These are phyloP conservation scores for Arthrinium puccinioides DNA, from an alignment of 2,329 filamentous ascomycete genomes.

Conservation along the genomic window DNA sequence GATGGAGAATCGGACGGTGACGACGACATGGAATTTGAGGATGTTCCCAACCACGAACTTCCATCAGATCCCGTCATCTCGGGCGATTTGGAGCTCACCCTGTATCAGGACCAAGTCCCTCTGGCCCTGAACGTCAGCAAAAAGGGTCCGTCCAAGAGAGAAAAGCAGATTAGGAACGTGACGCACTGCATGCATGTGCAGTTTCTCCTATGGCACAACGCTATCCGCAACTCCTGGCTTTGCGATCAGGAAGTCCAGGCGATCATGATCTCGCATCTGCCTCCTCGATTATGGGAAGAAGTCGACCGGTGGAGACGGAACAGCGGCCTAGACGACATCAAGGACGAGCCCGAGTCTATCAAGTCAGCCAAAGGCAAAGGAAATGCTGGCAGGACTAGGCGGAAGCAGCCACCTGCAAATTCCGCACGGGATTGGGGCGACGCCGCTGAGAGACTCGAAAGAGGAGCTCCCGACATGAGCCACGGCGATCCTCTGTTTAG, in stretches of 20 bases:
- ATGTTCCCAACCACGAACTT: conserved; percentile 37
- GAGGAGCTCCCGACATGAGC: conserved; percentile 68
- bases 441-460: conserved; percentile 61
- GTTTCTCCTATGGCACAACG: conserved; percentile 82
- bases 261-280: conserved; percentile 66
- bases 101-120: conserved; percentile 54
- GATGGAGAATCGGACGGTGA: conserved; percentile 43
- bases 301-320: conserved; percentile 65
- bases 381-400: conserved; percentile 20
- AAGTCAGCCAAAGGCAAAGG: conserved; percentile 27
- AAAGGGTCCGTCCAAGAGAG: conserved; percentile 80
- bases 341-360: conserved; percentile 26
- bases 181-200: conserved; percentile 90
- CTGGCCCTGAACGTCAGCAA: conserved; percentile 59
- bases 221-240: conserved; percentile 75
- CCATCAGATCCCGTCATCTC: conserved; percentile 41
- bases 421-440: conserved; percentile 61
- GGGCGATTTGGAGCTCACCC: conserved; percentile 67
- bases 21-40: conserved; percentile 58
- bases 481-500: conserved; percentile 74
- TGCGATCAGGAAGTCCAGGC: conserved; percentile 71
- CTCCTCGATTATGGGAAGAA: conserved; percentile 61
- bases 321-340: conserved; percentile 51
- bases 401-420: conserved; percentile 21
- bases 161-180: conserved; percentile 67